Percentiles rank a stretch among this genome's conserved stretches.
Evolutionary conservation across 1,139 yeast genomes (phyloP).

Genomic region (Debaryomyces nepalensis): DNA sequence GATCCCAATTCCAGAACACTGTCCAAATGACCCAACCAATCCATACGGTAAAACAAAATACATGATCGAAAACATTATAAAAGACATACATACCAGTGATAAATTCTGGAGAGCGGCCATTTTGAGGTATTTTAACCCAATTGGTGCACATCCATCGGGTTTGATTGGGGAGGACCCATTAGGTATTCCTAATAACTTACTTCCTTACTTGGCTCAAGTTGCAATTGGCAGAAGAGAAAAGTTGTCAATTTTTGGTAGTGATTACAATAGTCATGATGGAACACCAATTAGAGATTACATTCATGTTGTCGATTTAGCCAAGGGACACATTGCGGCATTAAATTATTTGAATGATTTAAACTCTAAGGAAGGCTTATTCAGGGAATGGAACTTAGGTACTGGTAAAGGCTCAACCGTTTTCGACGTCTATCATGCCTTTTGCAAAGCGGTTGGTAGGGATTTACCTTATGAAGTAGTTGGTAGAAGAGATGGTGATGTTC

Average conservation of each 20-base stretch:
- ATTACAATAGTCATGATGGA: conserved; percentile 73
- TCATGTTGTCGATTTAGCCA: conserved; percentile 82
- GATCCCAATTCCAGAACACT: conserved; percentile 81
- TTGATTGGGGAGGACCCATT: conserved; percentile 79
- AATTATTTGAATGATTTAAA: conserved; percentile 53
- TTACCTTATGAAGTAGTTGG: conserved; percentile 68
- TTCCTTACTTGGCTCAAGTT: conserved; percentile 79
- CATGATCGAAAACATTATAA: conserved; percentile 64
- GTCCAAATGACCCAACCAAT: conserved; percentile 76
- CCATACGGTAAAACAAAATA: conserved; percentile 80
- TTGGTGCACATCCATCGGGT: conserved; percentile 87
- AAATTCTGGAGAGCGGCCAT: conserved; percentile 63
- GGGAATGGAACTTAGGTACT: conserved; percentile 86
- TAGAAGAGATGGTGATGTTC: conserved; percentile 81
- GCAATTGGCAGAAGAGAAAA: conserved; percentile 75
- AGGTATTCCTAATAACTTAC: conserved; percentile 75
- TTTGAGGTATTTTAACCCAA: conserved; percentile 78
- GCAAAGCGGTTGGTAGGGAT: conserved; percentile 67
- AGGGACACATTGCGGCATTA: conserved; percentile 77
- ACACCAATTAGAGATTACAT: conserved; percentile 84
- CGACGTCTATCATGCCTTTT: conserved; percentile 70
- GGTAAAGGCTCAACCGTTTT: conserved; percentile 80
- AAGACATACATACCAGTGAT: conserved; percentile 58
- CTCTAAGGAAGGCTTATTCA: conserved; percentile 53
- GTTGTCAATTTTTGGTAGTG: conserved; percentile 67